Evolutionary conservation across 129 eudicot species (phyloP), one percentile per base, ranked within the genome.

Genomic region (Helianthus tuberosus): DNA sequence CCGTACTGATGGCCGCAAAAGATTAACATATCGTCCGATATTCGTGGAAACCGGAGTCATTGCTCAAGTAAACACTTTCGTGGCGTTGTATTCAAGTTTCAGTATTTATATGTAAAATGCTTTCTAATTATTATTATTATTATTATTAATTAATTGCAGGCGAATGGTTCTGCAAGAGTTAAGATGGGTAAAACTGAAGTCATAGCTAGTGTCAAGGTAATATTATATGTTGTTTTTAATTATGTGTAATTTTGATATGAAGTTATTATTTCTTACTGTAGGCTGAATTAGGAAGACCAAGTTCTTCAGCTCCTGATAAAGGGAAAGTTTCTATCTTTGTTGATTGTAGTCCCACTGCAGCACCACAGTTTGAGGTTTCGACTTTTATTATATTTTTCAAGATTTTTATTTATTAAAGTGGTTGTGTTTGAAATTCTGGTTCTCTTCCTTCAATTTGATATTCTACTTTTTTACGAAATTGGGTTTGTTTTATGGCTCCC

Each of bases 231-330:
- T 52, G 10, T 7, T 14, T 35, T 77, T 25, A 1, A 8, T 32
- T 16, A 25, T 4, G 17, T 58, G 3, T 73, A 58, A 50, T 54
- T 29, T 44, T 60, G 58, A 64, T 58, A 9, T 55, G 11, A 44
- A 67, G 16, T 16, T 14, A 48, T 23, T 50, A 27, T 10, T 25
- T 14, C 6, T 15, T 52, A 66, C 62, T 91, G 83, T 85, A 95
- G 99, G 97, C 96, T 74, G 99, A 95, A 75, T 85, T 95, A 57
- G 97, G 97, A 48, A 95, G 77, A 77, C 99, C 97, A 17, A 84
- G 47, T 71, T 64, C 92, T 66, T 89, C 91, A 61, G 91, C 89
- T 41, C 97, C 97, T n/a, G 92, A 85, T 75, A 83, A 91, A 68
- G 99, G 97, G 46, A 95, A 91, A 69, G 94, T 91, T 87, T 89